These are phyloP conservation scores for Fusarium odoratissimum DNA, from an alignment of 2,329 filamentous ascomycete species.

Conservation along the genomic window DNA sequence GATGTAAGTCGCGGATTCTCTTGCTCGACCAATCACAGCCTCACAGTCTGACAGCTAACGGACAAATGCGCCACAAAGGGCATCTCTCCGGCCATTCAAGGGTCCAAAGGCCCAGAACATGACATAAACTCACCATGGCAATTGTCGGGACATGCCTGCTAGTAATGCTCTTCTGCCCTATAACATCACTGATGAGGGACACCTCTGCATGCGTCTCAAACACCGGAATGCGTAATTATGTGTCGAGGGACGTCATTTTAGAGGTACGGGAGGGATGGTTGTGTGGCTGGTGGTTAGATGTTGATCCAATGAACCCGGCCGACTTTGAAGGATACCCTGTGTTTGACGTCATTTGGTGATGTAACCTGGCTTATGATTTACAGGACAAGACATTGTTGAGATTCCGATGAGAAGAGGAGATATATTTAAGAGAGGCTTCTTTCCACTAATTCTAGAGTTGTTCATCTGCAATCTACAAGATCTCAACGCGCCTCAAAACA, in stretches of 20 bases:
- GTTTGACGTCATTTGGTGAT: slow-evolving; percentile 43
- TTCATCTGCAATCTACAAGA: not conserved
- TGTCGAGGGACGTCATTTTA: slow-evolving; percentile 42
- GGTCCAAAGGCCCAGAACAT: slow-evolving; percentile 21
- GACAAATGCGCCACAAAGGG: slow-evolving; percentile 14
- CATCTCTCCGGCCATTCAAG: slow-evolving; percentile 20
- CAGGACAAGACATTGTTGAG: slow-evolving; percentile 24
- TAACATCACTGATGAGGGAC: slow-evolving; percentile 7
- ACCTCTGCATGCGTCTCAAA: slow-evolving; percentile 18
- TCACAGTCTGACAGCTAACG: slow-evolving; percentile 29
- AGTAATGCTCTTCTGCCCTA: slow-evolving; percentile 17
- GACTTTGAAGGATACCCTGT: slow-evolving; percentile 5
- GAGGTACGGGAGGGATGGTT: slow-evolving; percentile 18
- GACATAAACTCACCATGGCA: slow-evolving; percentile 28
- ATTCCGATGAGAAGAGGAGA: not conserved
- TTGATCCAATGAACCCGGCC: slow-evolving; percentile 21
- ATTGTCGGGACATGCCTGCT: slow-evolving; percentile 24
- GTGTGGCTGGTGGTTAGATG: slow-evolving; percentile 29
- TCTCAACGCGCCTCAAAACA: slow-evolving; percentile 4
- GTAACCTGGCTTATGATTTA: slow-evolving; percentile 16
- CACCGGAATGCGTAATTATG: slow-evolving; percentile 34
- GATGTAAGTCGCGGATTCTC: slow-evolving; percentile 8
- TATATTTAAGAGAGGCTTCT: slow-evolving; percentile 18
- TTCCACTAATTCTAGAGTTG: not conserved
- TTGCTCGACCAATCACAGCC: slow-evolving; percentile 27